Percentiles rank a stretch among this genome's conserved stretches.
Conservation (phyloP, 768 basidiomycete genomes). For the Lyophyllum decastes region DNA sequence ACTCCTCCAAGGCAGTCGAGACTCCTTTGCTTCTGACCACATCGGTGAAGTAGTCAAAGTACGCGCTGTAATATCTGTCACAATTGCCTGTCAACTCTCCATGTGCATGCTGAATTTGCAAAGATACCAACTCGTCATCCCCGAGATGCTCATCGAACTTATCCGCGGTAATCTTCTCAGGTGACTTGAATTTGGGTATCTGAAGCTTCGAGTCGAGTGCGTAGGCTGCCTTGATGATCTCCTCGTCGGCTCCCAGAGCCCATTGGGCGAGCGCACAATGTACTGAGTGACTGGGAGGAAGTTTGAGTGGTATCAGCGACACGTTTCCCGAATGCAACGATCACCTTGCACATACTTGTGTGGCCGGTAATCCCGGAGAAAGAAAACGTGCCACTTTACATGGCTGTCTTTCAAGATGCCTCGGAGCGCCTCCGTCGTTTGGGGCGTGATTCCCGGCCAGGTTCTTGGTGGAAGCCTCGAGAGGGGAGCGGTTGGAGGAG, state of each 20-base stretch:
- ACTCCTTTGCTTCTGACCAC: slow-evolving; percentile 40
- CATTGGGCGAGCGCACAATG: slow-evolving; percentile 63
- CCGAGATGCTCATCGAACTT: slow-evolving; percentile 61
- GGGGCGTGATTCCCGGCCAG: slow-evolving; percentile 34
- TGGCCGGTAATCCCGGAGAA: slow-evolving; percentile 39
- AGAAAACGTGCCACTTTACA: slow-evolving; percentile 46
- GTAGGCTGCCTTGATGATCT: slow-evolving; percentile 39
- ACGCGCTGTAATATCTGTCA: slow-evolving; percentile 51
- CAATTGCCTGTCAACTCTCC: neutral
- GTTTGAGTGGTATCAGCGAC: slow-evolving; percentile 24
- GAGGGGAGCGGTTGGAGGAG: slow-evolving; percentile 25
- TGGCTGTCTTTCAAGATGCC: slow-evolving; percentile 49
- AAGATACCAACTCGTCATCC: slow-evolving; percentile 30
- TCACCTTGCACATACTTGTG: slow-evolving; percentile 46
- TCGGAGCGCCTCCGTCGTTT: slow-evolving; percentile 29
- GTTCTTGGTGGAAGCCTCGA: slow-evolving; percentile 26
- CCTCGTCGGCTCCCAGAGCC: slow-evolving; percentile 53
- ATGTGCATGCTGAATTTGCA: neutral
- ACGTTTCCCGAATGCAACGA: slow-evolving; percentile 8
- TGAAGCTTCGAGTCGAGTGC: slow-evolving; percentile 36
- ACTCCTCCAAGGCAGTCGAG: slow-evolving; percentile 48
- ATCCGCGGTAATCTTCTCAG: slow-evolving; percentile 40
- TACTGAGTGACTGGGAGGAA: slow-evolving; percentile 43
- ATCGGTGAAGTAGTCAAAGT: slow-evolving; percentile 49
- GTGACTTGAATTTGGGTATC: slow-evolving; percentile 41